Base-by-base conservation (phyloP, 2,329 filamentous ascomycete species). In the Paramyrothecium sp. region DNA sequence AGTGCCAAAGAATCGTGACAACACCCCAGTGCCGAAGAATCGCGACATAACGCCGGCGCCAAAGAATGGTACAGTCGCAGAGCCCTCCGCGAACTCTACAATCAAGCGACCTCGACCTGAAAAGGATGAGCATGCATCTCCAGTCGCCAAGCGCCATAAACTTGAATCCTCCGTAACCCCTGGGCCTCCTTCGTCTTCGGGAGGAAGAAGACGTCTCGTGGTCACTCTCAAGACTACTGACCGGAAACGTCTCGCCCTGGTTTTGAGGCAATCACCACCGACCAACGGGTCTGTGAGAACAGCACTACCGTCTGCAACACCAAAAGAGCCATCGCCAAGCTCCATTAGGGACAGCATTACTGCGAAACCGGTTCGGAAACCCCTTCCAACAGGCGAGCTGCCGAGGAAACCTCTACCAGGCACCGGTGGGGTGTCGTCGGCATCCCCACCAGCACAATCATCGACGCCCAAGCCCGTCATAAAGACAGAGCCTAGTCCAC, bases 111-210 rank as follows among this genome's bases (percentile, higher is more conserved):
- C 74, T 19, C 72, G 71, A 3, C 65, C 73, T 34, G 75, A 76
- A 16, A 75, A 73, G 56, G 69, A 72, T 4, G 73, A 75, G 41
- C 61, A 65, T 23, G 61, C 64, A 3, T 65, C 67, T 1, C 75
- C 75, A 2, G 70, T 68, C 23, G 66, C 73, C 1, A 78, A 78
- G 65, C 69, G 75, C 13, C 69, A 73, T 4, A 78, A 77, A 64
- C 66, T 69, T 7, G 71, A 74, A 41, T 57, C 65, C 2, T 62
- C 63, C 26, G 26, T 10, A 17, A 59, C 62, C 3, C 56, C 61
- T 7, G 65, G 61, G 10, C 26, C 26, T 44, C 38, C 38, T 44
- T 44, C 38, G n/a, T n/a, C n/a, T 12, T 44, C 38, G 4, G 38
- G 38, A 44, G 38, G 7, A 34, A 74, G 70, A 58, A 74, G 67